Base-by-base conservation (phyloP, 1,139 yeast genomes). In the Trichomonascaceae sp. region DNA sequence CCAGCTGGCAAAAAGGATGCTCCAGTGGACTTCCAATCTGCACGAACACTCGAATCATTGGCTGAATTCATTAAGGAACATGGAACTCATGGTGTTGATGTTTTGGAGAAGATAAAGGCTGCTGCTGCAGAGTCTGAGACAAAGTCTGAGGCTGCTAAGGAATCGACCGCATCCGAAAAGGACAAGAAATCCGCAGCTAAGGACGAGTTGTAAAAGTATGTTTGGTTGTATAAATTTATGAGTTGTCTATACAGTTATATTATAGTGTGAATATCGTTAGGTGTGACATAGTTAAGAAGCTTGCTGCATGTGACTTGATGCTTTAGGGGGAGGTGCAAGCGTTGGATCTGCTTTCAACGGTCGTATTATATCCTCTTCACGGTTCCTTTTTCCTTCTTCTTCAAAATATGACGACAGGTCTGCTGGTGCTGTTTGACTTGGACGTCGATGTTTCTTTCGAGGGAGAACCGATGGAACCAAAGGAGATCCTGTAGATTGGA, bases 1-100 rank as follows among this genome's bases (percentile, higher is more conserved):
- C 96, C 96, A 68, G 99, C 97, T 61, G 96, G 95, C 64, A 83
- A 85, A 69, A 78, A 86, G 70, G 81, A 81, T 64, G 78, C 80
- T 63, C 95, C 97, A 61, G 70, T 90, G 61, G 74, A 77, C 50
- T 91, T 78, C 74, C 74, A 78, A 57, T 87, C 89, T 59, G 74
- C 79, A 54, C 88, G 99, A 79, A 84, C 87, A 54, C 74, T 91
- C 58, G 90, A 86, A 63, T 75, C 81, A 41, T 79, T 93, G 66
- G 78, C 85, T 60, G 75, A 75, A 36, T 93, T 91, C 74, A 77
- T 93, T 65, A 78, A 81, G 69, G 83, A 79, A 61, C 71, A 78
- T 47, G 90, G 93, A 68, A 73, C 82, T 49, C 75, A 79, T 68
- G 73, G 74, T 56, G 74, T 82, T 57, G 90, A 85, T 65, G 85